Percentiles rank a stretch among this genome's conserved stretches.
Conservation (phyloP, 164 flowering plant genomes). For the Stephania yunnanensis region DNA sequence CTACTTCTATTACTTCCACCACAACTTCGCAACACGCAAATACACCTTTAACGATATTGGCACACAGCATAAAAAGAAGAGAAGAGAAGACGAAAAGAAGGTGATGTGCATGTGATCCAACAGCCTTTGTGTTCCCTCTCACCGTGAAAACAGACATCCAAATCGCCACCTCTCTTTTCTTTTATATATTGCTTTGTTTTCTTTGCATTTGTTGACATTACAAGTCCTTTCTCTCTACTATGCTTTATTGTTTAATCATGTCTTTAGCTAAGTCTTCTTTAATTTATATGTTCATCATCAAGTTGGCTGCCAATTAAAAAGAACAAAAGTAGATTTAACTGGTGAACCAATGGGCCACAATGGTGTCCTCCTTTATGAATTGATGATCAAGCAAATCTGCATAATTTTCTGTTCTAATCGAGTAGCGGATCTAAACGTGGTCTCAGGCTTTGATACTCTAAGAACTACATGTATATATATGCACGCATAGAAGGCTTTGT, state of each 20-base stretch:
- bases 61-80: constrained; percentile 51
- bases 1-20: constrained; percentile 5
- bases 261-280: constrained; percentile 20
- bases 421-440: not conserved
- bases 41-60: constrained; percentile 25
- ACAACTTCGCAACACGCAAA: too few relatives aligned
- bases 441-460: not conserved
- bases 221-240: not conserved
- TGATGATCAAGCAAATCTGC: not conserved
- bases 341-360: constrained; percentile 1
- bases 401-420: not conserved
- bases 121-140: constrained; percentile 74
- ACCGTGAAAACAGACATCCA: constrained; percentile 15
- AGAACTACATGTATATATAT: not conserved
- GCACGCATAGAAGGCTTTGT: not conserved
- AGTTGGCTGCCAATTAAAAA: constrained; percentile 12
- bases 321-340: not conserved
- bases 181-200: constrained; percentile 7
- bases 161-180: constrained; percentile 18
- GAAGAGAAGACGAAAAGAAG: constrained; percentile 39
- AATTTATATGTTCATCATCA: constrained; percentile 10
- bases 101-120: constrained; percentile 80
- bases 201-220: constrained; percentile 25
- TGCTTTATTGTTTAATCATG: constrained; percentile 34
- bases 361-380: not conserved